Evolutionary conservation across 345 rosid genomes (phyloP), one percentile per base, ranked within the genome.

Genomic region (Aquilaria yunnanensis): DNA sequence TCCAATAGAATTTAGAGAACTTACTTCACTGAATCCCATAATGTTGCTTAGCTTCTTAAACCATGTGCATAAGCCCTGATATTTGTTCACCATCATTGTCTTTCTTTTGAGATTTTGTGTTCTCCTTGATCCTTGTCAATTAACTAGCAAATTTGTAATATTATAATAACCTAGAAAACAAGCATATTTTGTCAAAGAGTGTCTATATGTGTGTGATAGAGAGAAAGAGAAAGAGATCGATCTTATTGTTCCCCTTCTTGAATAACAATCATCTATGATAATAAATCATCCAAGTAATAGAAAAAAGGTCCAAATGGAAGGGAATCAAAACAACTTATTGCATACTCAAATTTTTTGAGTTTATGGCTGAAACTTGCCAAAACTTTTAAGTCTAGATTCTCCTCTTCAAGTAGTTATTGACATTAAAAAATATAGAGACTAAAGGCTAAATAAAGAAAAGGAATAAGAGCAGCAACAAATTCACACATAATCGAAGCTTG

Each of bases 191-290:
- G 23, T 23, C 23, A 23, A 23, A 23, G 23, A 13, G 59, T 13
- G 6, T 33, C 29, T 60, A 16, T 10, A 10, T 9, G 54, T 0
- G 56, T 0, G 37, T 9, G 48, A 54, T 32, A 51, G 66, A 71
- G 41, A 60, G 57, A 67, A 52, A 50, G 7, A 64, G 71, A 70
- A 23, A 23, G 23, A 23, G 23, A 23, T 23, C 23, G 23, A 14
- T 65, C 96, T 72, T 90, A 94, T 97, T 94, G 99, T 63, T 97
- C 97, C 79, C 97, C 97, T 81, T 90, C 96, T 80, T 90, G 99
- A 29, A 94, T 89, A 60, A 83, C 56, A 49, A 23, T 23, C 23
- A 23, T 23, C 23, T 23, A 23, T 23, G 23, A 23, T 23, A 23
- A 23, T 23, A 23, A 23, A 23, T 23, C 23, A 23, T 23, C 23